Evolutionary conservation across 2,329 filamentous ascomycete genomes (phyloP).

Genomic region (Alternaria solani): DNA sequence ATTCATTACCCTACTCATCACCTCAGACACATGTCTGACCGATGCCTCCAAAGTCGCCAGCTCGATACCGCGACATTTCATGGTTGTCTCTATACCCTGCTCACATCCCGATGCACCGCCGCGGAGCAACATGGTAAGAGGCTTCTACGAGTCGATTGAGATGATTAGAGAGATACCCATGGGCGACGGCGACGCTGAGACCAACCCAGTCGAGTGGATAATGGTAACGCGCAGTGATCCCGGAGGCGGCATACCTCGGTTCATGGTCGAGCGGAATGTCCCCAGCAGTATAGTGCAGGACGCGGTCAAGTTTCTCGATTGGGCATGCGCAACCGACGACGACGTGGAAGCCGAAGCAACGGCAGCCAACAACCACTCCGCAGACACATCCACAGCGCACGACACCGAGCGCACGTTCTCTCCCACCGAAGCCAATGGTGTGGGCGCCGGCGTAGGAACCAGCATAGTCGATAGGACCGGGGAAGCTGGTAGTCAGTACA

Average conservation of each 20-base stretch:
- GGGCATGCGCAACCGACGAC: slow-evolving; percentile 68
- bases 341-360: slow-evolving; percentile 22
- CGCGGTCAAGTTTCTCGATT: slow-evolving; percentile 81
- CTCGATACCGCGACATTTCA: slow-evolving; percentile 71
- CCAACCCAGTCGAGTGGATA: slow-evolving; percentile 82
- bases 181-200: slow-evolving; percentile 57
- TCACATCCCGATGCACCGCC: slow-evolving; percentile 76
- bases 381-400: slow-evolving; percentile 17
- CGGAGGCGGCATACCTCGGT: slow-evolving; percentile 85
- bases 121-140: slow-evolving; percentile 78
- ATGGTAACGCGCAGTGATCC: slow-evolving; percentile 93
- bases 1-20: slow-evolving; percentile 82
- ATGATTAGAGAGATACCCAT: slow-evolving; percentile 83
- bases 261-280: slow-evolving; percentile 90
- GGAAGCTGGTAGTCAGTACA: slow-evolving; percentile 4
- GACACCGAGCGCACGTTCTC: slow-evolving; percentile 34
- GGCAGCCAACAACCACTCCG: slow-evolving; percentile 36
- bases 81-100: slow-evolving; percentile 88
- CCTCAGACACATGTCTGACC: slow-evolving; percentile 64
- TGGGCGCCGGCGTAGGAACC: slow-evolving; percentile 48
- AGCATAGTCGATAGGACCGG: slow-evolving; percentile 46
- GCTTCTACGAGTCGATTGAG: slow-evolving; percentile 90
- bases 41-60: slow-evolving; percentile 54
- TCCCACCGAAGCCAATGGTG: slow-evolving; percentile 44
- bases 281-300: slow-evolving; percentile 81